A percentile compares a stretch with the other conserved stretches of the same genome.
phyloP scores from a whole-genome alignment of 2,329 filamentous ascomycete species.

The Xylariomycetidae sp. region DNA sequence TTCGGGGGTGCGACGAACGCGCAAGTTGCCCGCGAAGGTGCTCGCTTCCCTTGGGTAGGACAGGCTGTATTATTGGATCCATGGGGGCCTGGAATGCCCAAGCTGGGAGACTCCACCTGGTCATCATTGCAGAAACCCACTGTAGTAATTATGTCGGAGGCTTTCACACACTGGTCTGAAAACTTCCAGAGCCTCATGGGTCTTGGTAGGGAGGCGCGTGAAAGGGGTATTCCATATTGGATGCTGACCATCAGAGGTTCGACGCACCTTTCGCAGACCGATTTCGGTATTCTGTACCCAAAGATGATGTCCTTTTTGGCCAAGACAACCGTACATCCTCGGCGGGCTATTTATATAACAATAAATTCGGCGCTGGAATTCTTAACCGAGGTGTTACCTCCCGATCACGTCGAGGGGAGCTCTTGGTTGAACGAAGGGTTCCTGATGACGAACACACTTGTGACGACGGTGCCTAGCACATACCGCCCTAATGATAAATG shows the following conservation, averaged over 20 bases:
- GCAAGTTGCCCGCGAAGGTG: slow-evolving; percentile 51
- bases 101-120: slow-evolving; percentile 35
- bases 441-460: slow-evolving; percentile 36
- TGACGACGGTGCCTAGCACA: slow-evolving; percentile 42
- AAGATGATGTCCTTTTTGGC: slow-evolving; percentile 52
- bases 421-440: slow-evolving; percentile 51
- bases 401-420: slow-evolving; percentile 41
- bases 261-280: slow-evolving; percentile 61
- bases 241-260: slow-evolving; percentile 53
- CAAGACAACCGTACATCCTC: slow-evolving; percentile 60
- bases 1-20: slow-evolving; percentile 63
- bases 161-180: slow-evolving; percentile 65
- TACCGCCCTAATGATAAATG: slow-evolving; percentile 54
- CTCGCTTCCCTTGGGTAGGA: slow-evolving; percentile 52
- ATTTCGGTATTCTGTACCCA: slow-evolving; percentile 62
- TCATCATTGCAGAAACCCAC: slow-evolving; percentile 48
- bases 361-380: slow-evolving; percentile 61
- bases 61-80: slow-evolving; percentile 64
- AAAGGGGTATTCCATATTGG: slow-evolving; percentile 42
- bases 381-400: slow-evolving; percentile 47
- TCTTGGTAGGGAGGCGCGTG: slow-evolving; percentile 51
- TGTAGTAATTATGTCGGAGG: slow-evolving; percentile 61
- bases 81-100: slow-evolving; percentile 52
- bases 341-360: slow-evolving; percentile 59
- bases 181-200: slow-evolving; percentile 56